Evolutionary conservation across 2,329 filamentous ascomycete genomes (phyloP).

Genomic region (Diplodia scrobiculata): DNA sequence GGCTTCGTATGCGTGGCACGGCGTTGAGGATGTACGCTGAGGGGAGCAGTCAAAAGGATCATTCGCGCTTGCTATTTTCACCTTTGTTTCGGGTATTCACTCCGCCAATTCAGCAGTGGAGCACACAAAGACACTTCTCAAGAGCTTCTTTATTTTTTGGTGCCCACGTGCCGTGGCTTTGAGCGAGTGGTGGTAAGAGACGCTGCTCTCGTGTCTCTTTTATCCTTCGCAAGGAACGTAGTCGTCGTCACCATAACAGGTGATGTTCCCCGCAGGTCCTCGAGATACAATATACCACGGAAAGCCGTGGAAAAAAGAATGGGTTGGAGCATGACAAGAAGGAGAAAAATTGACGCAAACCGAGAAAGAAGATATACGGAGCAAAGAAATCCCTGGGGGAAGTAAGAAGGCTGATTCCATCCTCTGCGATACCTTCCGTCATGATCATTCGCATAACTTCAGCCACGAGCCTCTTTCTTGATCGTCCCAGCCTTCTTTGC

Average conservation of each 20-base stretch:
- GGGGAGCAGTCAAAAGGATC: not conserved
- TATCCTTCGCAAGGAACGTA: slow-evolving; percentile 8
- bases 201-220: slow-evolving; percentile 10
- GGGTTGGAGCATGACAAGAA: not conserved
- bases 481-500: slow-evolving; percentile 15
- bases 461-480: slow-evolving; percentile 18
- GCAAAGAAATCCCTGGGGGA: not conserved
- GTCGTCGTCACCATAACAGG: not conserved
- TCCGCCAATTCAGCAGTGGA: not conserved
- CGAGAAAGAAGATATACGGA: not conserved
- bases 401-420: not conserved
- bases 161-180: not conserved
- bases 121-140: not conserved
- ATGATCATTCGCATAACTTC: slow-evolving; percentile 15
- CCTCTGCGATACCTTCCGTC: not conserved
- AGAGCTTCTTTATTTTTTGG: not conserved
- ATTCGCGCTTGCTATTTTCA: no score
- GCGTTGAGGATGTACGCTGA: not conserved
- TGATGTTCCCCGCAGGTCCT: not conserved
- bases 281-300: not conserved
- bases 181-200: slow-evolving; percentile 9
- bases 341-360: not conserved
- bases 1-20: not conserved
- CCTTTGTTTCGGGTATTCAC: not conserved
- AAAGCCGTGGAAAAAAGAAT: not conserved